Evolutionary conservation across 129 eudicot species (phyloP).

Genomic region (Cynara cardunculus): DNA sequence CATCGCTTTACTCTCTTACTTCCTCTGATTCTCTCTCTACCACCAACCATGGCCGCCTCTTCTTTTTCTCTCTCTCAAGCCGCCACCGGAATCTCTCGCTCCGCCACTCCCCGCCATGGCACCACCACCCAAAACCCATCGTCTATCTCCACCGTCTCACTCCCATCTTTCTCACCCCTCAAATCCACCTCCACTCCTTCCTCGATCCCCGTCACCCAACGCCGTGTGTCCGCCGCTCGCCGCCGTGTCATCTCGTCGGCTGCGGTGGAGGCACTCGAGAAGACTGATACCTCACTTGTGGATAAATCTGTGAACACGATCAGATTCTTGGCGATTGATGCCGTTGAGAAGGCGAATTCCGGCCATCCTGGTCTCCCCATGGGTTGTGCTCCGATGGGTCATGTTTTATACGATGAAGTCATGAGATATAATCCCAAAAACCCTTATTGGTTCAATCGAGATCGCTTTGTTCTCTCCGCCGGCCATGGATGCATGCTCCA

Average conservation of each 20-base stretch:
- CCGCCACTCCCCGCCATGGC: neutral
- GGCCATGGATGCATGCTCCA: constrained; percentile 69
- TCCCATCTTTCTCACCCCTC: neutral
- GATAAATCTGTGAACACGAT: constrained; percentile 51
- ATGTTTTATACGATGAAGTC: constrained; percentile 46
- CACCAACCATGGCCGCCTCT: neutral
- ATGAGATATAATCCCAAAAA: constrained; percentile 58
- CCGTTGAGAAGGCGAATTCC: constrained; percentile 60
- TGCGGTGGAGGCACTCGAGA: neutral
- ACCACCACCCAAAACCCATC: neutral
- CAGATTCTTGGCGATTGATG: constrained; percentile 54
- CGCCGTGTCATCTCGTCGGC: neutral
- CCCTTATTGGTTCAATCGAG: constrained; percentile 57
- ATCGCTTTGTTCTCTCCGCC: constrained; percentile 56
- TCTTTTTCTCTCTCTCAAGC: neutral
- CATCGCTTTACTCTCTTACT: neutral
- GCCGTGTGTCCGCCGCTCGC: neutral
- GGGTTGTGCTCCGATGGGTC: constrained; percentile 74
- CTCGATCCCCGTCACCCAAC: neutral
- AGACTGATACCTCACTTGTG: constrained; percentile 16
- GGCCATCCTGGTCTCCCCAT: constrained; percentile 64
- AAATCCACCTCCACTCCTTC: neutral
- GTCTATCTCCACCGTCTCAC: neutral
- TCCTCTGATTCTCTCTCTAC: neutral
- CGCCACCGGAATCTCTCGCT: neutral